These are phyloP conservation scores for Volvox reticuliferus DNA, from an alignment of 139 green algal species.

Conservation along the genomic window DNA sequence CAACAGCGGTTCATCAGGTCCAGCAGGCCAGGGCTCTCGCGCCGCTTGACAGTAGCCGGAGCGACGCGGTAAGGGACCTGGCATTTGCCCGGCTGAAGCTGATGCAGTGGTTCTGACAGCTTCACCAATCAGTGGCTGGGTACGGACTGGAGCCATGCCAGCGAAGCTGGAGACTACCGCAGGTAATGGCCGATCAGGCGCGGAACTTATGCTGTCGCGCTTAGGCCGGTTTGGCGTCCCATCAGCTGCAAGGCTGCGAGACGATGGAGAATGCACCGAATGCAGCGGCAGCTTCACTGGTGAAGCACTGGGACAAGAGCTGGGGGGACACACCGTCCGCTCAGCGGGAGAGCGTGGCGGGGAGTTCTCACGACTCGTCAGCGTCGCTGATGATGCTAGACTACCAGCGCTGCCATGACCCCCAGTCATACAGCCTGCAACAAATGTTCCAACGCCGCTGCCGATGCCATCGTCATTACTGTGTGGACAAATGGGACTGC, in stretches of 20 bases:
- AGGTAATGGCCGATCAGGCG: too few species aligned
- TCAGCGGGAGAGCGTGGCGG: slow-evolving; percentile 28
- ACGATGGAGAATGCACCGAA: not conserved
- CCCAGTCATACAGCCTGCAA: not conserved
- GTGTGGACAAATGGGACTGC: not conserved
- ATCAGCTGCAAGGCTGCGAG: too few species aligned
- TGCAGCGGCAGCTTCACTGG: slow-evolving; percentile 31
- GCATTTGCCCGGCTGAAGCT: not conserved
- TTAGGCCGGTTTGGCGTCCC: too few species aligned
- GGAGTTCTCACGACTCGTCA: not conserved
- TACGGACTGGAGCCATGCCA: slow-evolving; percentile 19
- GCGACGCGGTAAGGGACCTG: not conserved
- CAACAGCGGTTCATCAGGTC: slow-evolving; percentile 6
- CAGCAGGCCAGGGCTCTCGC: not conserved
- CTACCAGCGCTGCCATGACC: slow-evolving; percentile 7
- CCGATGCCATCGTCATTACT: not conserved
- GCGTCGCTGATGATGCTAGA: not conserved
- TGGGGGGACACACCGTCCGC: slow-evolving; percentile 1
- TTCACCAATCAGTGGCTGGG: not conserved
- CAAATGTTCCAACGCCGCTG: not conserved
- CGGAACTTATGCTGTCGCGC: too few species aligned
- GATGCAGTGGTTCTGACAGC: not conserved
- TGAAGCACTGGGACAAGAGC: not conserved
- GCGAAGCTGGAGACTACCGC: not conserved
- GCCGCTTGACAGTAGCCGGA: not conserved